Evolutionary conservation across 495 filamentous ascomycete species (phyloP).

Genomic region (Emericellopsis terricola): DNA sequence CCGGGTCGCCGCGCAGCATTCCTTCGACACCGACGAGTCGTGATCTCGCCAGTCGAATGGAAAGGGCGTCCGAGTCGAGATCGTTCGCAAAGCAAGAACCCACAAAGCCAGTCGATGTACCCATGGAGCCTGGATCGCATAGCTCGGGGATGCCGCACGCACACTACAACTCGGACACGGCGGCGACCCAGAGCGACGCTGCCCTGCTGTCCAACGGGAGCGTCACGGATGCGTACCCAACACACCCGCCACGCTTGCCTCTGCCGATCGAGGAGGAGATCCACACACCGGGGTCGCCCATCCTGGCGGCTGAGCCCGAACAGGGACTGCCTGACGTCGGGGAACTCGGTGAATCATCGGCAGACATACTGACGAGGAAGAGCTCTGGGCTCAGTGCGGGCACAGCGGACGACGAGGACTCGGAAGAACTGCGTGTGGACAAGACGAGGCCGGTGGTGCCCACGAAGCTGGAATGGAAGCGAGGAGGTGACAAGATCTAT

Average conservation of each 20-base stretch:
- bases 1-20: constrained; percentile 17
- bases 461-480: constrained; percentile 66
- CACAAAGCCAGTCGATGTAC: constrained; percentile 34
- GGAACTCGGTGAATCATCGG: constrained; percentile 18
- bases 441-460: constrained; percentile 50
- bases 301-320: constrained; percentile 35
- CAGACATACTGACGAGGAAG: constrained; percentile 31
- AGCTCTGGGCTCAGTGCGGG: constrained; percentile 47
- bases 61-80: constrained; percentile 4
- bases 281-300: constrained; percentile 72
- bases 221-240: constrained; percentile 39
- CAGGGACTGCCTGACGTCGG: constrained; percentile 27
- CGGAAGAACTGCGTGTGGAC: constrained; percentile 55
- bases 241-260: constrained; percentile 69
- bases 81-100: constrained; percentile 12
- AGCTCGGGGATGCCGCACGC: constrained; percentile 13
- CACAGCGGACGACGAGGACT: constrained; percentile 64
- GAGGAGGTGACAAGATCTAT: constrained; percentile 70
- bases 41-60: not conserved
- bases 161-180: constrained; percentile 19
- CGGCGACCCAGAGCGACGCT: constrained; percentile 10
- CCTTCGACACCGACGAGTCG: constrained; percentile 7
- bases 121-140: constrained; percentile 13
- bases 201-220: constrained; percentile 15
- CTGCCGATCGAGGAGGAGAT: constrained; percentile 82